Percentiles rank a stretch among this genome's conserved stretches.
Conservation (phyloP, 331 rosid genomes). For the Malus hybrid region DNA sequence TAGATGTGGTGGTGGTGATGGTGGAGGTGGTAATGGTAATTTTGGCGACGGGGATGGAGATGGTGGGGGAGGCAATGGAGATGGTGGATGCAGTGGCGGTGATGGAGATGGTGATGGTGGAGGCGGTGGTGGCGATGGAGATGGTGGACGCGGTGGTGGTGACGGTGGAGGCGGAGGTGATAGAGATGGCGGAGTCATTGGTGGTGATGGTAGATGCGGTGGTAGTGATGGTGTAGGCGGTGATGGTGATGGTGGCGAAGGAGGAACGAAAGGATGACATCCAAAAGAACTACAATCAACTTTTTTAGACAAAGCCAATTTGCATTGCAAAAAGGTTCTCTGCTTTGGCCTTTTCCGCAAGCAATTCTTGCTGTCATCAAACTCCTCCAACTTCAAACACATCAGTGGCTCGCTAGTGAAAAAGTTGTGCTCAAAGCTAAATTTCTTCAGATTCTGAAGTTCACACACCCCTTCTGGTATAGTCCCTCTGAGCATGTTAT, state of each 20-base stretch:
- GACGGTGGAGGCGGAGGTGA: not conserved
- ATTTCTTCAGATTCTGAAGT: constrained; percentile 19
- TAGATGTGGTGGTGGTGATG: not conserved
- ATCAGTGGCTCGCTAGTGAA: constrained; percentile 11
- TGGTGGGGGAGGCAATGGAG: not conserved
- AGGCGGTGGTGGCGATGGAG: not conserved
- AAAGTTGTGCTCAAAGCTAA: constrained; percentile 4
- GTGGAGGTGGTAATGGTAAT: not conserved
- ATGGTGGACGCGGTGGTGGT: not conserved
- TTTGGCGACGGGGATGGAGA: not conserved
- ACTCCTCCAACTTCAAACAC: constrained; percentile 10
- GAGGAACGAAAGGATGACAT: not conserved
- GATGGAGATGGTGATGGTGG: not conserved
- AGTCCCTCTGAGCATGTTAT: constrained; percentile 18
- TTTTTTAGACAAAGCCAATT: constrained; percentile 12
- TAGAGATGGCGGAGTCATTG: not conserved
- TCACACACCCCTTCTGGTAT: constrained; percentile 15
- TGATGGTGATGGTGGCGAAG: not conserved
- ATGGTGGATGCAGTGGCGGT: not conserved
- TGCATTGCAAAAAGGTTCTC: constrained; percentile 19
- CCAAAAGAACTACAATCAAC: constrained; percentile 6
- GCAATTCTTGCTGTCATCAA: constrained; percentile 17
- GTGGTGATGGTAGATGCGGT: not conserved
- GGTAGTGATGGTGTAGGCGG: not conserved
- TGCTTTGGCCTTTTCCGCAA: constrained; percentile 20